Percentiles rank a stretch among this genome's conserved stretches.
Conservation (phyloP, 2,329 filamentous ascomycete species). For the Xylaria sp. region DNA sequence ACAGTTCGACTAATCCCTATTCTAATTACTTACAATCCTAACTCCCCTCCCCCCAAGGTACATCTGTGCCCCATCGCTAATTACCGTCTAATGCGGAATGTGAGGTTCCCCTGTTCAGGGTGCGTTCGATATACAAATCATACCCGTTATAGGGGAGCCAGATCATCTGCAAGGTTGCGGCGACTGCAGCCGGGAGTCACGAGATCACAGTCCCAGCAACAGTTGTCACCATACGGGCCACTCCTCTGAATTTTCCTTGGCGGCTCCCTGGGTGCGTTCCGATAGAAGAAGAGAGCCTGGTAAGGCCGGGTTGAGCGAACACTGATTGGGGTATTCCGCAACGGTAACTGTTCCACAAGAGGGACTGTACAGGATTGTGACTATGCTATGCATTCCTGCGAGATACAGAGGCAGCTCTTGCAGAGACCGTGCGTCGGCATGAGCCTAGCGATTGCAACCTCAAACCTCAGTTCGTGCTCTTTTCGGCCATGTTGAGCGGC, state of each 20-base stretch:
- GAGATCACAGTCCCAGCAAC: slow-evolving; percentile 20
- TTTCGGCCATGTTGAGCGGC: slow-evolving; percentile 30
- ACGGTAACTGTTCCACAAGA: slow-evolving; percentile 23
- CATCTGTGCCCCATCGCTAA: slow-evolving; percentile 19
- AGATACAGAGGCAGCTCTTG: slow-evolving; percentile 33
- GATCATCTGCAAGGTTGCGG: background rate
- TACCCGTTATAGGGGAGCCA: slow-evolving; percentile 2
- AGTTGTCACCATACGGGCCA: background rate
- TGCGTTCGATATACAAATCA: background rate
- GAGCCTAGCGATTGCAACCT: slow-evolving; percentile 37
- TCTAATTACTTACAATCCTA: slow-evolving; percentile 7
- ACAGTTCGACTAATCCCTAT: slow-evolving; percentile 23
- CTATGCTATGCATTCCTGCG: slow-evolving; percentile 33
- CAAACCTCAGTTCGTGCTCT: slow-evolving; percentile 15
- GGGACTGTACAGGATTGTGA: slow-evolving; percentile 26
- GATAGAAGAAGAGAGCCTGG: slow-evolving; percentile 1
- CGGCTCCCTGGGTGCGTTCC: slow-evolving; percentile 9
- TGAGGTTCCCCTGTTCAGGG: slow-evolving; percentile 5
- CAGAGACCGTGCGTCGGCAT: slow-evolving; percentile 35
- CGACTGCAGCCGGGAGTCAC: slow-evolving; percentile 24
- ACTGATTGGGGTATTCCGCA: slow-evolving; percentile 34
- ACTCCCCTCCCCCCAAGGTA: slow-evolving; percentile 2
- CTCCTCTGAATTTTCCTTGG: slow-evolving; percentile 11
- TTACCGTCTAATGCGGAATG: background rate
- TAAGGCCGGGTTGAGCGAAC: slow-evolving; percentile 5